phyloP scores from a whole-genome alignment of 768 basidiomycete species.

The Multifurca ochricompacta region DNA sequence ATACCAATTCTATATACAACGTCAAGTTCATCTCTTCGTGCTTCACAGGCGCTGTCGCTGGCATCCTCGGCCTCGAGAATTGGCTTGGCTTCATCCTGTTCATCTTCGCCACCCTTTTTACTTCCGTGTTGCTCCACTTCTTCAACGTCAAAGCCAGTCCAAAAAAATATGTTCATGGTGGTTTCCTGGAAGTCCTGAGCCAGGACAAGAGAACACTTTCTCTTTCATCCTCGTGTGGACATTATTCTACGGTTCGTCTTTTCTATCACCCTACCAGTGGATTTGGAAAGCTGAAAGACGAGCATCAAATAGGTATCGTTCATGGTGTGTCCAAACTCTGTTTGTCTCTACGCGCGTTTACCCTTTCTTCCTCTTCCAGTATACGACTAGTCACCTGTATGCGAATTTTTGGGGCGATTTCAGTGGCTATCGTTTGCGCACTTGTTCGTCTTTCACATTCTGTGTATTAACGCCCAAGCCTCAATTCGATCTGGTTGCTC shows the following conservation, averaged over 20 bases:
- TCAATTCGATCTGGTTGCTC: background rate
- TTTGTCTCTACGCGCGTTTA: background rate
- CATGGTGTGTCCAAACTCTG: conserved; percentile 28
- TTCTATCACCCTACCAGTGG: background rate
- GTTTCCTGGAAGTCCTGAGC: conserved; percentile 60
- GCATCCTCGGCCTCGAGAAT: conserved; percentile 84
- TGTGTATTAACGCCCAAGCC: background rate
- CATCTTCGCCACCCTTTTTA: conserved; percentile 54
- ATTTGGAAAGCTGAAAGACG: conserved; percentile 10
- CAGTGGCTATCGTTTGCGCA: background rate
- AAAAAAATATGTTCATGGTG: conserved; percentile 53
- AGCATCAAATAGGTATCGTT: conserved; percentile 33
- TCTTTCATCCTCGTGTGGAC: conserved; percentile 94
- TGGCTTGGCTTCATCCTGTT: conserved; percentile 78
- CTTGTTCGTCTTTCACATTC: background rate
- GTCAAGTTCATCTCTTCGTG: conserved; percentile 78
- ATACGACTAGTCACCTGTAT: conserved; percentile 1
- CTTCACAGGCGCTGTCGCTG: conserved; percentile 82
- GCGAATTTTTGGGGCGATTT: background rate
- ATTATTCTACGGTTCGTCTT: conserved; percentile 72
- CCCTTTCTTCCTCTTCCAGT: background rate
- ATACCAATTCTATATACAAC: conserved; percentile 46
- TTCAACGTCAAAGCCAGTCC: conserved; percentile 69
- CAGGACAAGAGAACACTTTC: conserved; percentile 85
- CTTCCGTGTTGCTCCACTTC: conserved; percentile 53